phyloP scores from a whole-genome alignment of 2,329 filamentous ascomycete species.

The Madurella fahalii region DNA sequence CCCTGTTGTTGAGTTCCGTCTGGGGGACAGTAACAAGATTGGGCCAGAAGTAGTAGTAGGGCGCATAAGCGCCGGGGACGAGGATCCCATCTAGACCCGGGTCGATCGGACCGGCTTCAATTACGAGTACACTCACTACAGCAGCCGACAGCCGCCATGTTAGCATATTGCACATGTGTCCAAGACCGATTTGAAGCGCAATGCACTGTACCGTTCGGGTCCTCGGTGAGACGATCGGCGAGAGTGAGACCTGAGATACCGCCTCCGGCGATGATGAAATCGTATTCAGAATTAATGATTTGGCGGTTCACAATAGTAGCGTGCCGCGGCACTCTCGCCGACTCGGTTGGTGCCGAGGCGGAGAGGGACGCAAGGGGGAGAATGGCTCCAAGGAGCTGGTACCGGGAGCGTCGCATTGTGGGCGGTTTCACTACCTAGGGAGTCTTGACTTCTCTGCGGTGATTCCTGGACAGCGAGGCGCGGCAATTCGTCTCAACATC shows the following conservation, averaged over 20 bases:
- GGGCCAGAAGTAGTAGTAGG: conserved; percentile 30
- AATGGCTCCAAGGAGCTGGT: conserved; percentile 4
- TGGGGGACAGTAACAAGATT: conserved; percentile 26
- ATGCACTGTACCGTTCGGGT: conserved; percentile 20
- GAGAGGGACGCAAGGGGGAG: conserved; percentile 8
- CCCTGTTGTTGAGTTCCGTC: conserved; percentile 26
- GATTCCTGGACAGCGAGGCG: background rate
- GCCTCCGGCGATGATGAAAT: conserved; percentile 30
- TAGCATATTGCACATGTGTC: background rate
- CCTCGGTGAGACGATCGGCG: conserved; percentile 29
- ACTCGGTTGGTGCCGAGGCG: conserved; percentile 1
- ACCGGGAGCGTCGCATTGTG: conserved; percentile 5
- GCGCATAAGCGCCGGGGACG: conserved; percentile 30
- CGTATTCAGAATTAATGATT: conserved; percentile 6
- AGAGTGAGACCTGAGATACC: conserved; percentile 29
- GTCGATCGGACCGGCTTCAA: conserved; percentile 29
- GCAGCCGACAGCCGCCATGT: background rate
- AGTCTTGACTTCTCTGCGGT: background rate
- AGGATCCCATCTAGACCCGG: conserved; percentile 27
- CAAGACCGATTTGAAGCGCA: background rate
- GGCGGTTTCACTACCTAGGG: background rate
- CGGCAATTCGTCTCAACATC: no score
- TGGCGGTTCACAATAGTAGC: conserved; percentile 21
- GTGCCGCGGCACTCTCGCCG: conserved; percentile 13
- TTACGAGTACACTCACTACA: conserved; percentile 28